Base-by-base conservation (phyloP, 140 eudicot genomes). In the Eryngium alpinum region DNA sequence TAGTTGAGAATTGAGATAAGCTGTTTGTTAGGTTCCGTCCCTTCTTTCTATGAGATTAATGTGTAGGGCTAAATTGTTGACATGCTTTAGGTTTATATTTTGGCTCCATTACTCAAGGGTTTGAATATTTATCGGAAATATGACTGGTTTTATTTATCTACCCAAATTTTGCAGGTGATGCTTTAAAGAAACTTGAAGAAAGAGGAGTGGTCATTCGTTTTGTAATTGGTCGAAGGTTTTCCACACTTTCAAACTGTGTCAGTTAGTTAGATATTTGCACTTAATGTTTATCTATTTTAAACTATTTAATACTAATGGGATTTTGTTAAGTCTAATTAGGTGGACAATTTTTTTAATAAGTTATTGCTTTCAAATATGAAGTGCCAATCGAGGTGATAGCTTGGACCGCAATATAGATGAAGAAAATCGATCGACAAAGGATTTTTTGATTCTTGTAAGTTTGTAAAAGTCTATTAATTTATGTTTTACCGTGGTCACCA, bases 321-420 rank as follows among this genome's bases (percentile, higher is more conserved):
- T 69, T 52, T 65, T 70, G 7, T 49, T 51, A 32, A 67, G 63
- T 78, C 18, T 77, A 75, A 25, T 56, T 77, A 50, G 66, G 22
- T 32, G 84, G 66, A 62, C 46, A 80, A 60, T 51, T 43, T 44
- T 69, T 27, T 22, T 79, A 27, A 49, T 49, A 38, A 81, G 63
- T 53, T 33, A 25, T 9, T 62, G 31, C 34, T 57, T 70, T 76
- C 65, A 67, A 66, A 69, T 83, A 79, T 85, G 83, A 92, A 94
- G 98, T 81, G 89, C 97, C 66, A 94, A 94, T 83, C 92, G 97
- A 29, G 98, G 98, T 78, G 98, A 94, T 73, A 92, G 93, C 90
- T 86, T 94, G 96, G 98, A 94, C 84, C 98, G 92, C 80, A 81
- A 78, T 77, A 89, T 94, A 84, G 96, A 92, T 74, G 92, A 89